Conservation (phyloP, 805 yeast species). For the Millerozyma miso region DNA sequence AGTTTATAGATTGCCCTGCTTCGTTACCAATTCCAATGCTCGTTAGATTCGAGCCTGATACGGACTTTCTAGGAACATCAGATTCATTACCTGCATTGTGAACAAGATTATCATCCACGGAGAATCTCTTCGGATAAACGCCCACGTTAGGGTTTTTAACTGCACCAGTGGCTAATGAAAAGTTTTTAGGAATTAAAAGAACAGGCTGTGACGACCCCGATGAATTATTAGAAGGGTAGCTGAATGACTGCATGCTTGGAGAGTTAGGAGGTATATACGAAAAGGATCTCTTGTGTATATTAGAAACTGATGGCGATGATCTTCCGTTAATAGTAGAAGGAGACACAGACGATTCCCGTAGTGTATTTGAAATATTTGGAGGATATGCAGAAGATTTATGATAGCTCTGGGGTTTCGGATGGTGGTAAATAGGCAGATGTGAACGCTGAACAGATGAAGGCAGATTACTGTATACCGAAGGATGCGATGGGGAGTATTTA, state of each 20-base stretch:
- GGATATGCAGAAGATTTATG: slow-evolving; percentile 7
- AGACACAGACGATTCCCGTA: slow-evolving; percentile 24
- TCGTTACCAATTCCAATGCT: slow-evolving; percentile 14
- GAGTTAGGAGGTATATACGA: slow-evolving; percentile 29
- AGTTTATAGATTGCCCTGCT: not conserved
- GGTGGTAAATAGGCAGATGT: slow-evolving; percentile 16
- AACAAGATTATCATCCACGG: slow-evolving; percentile 20
- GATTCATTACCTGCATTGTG: slow-evolving; percentile 1
- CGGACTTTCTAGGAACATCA: slow-evolving; percentile 2
- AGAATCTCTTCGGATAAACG: slow-evolving; percentile 20
- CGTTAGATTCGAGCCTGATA: slow-evolving; percentile 11
- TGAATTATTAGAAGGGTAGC: slow-evolving; percentile 6
- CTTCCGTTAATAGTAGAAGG: slow-evolving; percentile 15
- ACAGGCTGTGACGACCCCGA: slow-evolving; percentile 39
- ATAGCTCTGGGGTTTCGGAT: slow-evolving; percentile 33
- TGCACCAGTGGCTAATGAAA: slow-evolving; percentile 19
- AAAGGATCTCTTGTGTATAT: slow-evolving; percentile 26
- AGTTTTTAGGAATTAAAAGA: slow-evolving; percentile 47
- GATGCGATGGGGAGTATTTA: not conserved
- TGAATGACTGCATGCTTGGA: slow-evolving; percentile 8
- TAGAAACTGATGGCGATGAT: slow-evolving; percentile 16
- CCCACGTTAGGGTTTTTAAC: not conserved
- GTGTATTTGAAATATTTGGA: slow-evolving; percentile 3
- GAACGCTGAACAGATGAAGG: not conserved
- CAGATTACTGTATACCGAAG: not conserved